Conservation (phyloP, 2,329 filamentous ascomycete genomes). For the Aspergillus awamori region DNA sequence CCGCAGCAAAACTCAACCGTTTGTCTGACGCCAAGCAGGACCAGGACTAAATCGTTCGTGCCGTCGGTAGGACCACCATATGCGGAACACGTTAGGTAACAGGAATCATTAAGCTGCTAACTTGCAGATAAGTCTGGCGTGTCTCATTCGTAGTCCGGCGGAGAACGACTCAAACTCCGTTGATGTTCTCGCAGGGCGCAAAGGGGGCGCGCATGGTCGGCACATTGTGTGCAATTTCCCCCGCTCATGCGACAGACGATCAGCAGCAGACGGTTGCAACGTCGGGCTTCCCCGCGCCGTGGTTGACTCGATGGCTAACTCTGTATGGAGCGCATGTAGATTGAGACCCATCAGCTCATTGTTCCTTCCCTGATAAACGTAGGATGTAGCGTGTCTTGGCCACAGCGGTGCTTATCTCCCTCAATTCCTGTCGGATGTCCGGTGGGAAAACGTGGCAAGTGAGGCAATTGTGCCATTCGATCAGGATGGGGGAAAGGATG, state of each 20-base stretch:
- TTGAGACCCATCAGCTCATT: background rate
- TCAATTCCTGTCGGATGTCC: background rate
- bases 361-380: background rate
- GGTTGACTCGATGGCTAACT: background rate
- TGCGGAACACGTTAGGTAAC: conserved; percentile 28
- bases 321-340: background rate
- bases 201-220: background rate
- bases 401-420: background rate
- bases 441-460: background rate
- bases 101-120: conserved; percentile 15
- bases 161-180: conserved; percentile 10
- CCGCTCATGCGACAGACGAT: conserved; percentile 10
- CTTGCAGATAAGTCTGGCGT: conserved; percentile 23
- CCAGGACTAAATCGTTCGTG: conserved; percentile 1
- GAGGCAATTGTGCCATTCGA: background rate
- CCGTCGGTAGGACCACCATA: conserved; percentile 20
- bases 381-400: background rate
- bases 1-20: background rate
- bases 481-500: background rate
- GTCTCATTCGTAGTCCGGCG: conserved; percentile 17
- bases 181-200: conserved; percentile 3
- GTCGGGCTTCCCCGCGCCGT: conserved; percentile 18
- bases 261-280: conserved; percentile 11
- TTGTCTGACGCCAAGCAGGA: conserved; percentile 2
- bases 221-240: background rate